phyloP scores from a whole-genome alignment of 257 asterid genomes.

The Echium plantagineum region DNA sequence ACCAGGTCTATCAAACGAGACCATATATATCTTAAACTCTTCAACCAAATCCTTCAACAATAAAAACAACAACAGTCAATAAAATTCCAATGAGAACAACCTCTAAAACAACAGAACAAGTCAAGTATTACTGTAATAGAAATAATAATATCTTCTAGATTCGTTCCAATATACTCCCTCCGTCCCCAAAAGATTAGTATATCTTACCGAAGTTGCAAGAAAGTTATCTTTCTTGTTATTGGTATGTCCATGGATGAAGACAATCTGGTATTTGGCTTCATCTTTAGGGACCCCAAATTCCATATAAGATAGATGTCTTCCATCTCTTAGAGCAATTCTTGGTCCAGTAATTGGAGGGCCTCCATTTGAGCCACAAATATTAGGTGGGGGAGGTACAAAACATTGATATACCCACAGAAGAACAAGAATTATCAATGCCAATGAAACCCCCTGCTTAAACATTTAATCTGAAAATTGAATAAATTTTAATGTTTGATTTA shows the following conservation, averaged over 20 bases:
- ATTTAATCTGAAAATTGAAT: too few relatives aligned
- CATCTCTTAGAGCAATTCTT: constrained; percentile 58
- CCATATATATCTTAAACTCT: constrained; percentile 43
- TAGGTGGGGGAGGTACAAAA: constrained; percentile 51
- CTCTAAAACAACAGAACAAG: too few relatives aligned
- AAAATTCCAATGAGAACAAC: too few relatives aligned
- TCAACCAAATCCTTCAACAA: constrained; percentile 35
- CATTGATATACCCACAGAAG: constrained; percentile 49
- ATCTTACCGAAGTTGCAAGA: constrained; percentile 41
- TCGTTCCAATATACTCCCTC: too few relatives aligned
- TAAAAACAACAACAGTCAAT: not conserved
- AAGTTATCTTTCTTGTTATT: constrained; percentile 41
- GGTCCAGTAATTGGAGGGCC: constrained; percentile 55
- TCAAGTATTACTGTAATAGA: too few relatives aligned
- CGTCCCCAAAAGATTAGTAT: not conserved
- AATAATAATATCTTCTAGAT: too few relatives aligned
- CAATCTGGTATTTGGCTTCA: constrained; percentile 48
- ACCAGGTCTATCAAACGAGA: constrained; percentile 59
- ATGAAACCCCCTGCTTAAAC: not conserved
- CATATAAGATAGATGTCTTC: constrained; percentile 58
- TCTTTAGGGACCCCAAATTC: constrained; percentile 53
- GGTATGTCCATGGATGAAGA: constrained; percentile 57
- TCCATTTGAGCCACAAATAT: constrained; percentile 43
- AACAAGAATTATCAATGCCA: constrained; percentile 31
- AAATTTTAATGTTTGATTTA: too few relatives aligned